Evolutionary conservation across 352 stramenopile species (phyloP).

Genomic region (Pythium biforme): DNA sequence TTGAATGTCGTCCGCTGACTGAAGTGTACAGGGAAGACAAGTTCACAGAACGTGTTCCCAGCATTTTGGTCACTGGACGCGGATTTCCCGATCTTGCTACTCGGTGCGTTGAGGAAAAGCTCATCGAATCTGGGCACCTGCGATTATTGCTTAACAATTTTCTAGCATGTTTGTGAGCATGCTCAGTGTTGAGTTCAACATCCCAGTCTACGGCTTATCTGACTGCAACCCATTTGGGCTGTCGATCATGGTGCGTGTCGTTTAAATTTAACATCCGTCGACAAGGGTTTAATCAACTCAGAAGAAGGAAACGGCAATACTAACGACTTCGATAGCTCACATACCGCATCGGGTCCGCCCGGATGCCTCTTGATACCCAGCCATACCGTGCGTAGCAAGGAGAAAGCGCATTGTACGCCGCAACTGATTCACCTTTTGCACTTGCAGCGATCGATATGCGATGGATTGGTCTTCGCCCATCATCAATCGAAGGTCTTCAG

Average conservation of each 20-base stretch:
- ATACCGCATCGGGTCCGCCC: conserved; percentile 87
- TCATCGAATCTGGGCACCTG: background rate
- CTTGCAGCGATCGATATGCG: conserved; percentile 70
- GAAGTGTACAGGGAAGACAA: conserved; percentile 55
- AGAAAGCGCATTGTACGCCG: background rate
- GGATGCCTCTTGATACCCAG: conserved; percentile 78
- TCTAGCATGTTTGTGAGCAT: conserved; percentile 81
- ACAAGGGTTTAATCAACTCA: too few species aligned
- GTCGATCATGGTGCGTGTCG: conserved; percentile 75
- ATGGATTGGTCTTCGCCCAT: conserved; percentile 92
- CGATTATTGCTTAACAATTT: background rate
- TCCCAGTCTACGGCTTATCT: conserved; percentile 91
- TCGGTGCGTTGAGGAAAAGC: conserved; percentile 33
- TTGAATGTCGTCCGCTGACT: background rate
- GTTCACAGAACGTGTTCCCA: conserved; percentile 87
- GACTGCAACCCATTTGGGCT: conserved; percentile 95
- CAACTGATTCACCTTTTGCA: background rate
- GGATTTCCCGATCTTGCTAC: conserved; percentile 95
- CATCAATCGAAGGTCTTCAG: conserved; percentile 50
- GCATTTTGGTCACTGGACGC: conserved; percentile 92
- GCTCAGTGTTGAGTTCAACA: conserved; percentile 60
- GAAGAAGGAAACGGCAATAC: background rate
- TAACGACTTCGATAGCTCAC: conserved; percentile 51
- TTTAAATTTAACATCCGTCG: too few species aligned
- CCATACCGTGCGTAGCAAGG: conserved; percentile 39